These are phyloP conservation scores for Vaccinium macrocarpon DNA, from an alignment of 148 eudicot genomes.

Conservation along the genomic window DNA sequence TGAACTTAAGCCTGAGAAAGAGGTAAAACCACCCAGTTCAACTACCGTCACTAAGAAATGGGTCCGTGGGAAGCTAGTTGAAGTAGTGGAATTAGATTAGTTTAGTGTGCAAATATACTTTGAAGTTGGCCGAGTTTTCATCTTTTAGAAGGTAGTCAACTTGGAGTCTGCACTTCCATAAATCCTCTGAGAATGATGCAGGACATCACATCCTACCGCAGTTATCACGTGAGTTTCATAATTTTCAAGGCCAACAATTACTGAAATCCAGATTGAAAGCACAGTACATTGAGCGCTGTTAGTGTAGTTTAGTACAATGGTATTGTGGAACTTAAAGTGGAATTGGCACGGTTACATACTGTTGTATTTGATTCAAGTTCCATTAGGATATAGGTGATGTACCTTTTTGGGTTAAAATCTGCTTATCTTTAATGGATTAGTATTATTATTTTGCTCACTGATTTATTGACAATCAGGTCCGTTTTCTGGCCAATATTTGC, in stretches of 20 bases:
- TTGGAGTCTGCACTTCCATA: neutral
- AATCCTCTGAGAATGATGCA: neutral
- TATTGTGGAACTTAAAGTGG: neutral
- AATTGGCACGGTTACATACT: neutral
- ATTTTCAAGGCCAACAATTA: slow-evolving; percentile 1
- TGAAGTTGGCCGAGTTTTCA: slow-evolving; percentile 2
- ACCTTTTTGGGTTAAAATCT: neutral
- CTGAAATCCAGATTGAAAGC: neutral
- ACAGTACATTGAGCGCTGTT: neutral
- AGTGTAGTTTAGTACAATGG: neutral
- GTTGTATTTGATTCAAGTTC: neutral
- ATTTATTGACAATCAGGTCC: neutral
- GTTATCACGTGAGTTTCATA: neutral
- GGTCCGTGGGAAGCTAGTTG: slow-evolving; percentile 88
- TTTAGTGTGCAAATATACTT: neutral
- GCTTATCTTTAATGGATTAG: neutral
- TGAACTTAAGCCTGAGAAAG: slow-evolving; percentile 17
- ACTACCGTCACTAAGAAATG: slow-evolving; percentile 50
- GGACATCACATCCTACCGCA: neutral
- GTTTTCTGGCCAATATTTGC: neutral
- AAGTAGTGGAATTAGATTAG: slow-evolving; percentile 50
- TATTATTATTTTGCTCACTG: neutral
- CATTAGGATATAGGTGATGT: neutral
- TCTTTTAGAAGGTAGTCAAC: slow-evolving; percentile 1
- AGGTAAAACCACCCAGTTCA: slow-evolving; percentile 20